Evolutionary conservation across 495 filamentous ascomycete genomes (phyloP).

Genomic region (Aspergillus asperescens): DNA sequence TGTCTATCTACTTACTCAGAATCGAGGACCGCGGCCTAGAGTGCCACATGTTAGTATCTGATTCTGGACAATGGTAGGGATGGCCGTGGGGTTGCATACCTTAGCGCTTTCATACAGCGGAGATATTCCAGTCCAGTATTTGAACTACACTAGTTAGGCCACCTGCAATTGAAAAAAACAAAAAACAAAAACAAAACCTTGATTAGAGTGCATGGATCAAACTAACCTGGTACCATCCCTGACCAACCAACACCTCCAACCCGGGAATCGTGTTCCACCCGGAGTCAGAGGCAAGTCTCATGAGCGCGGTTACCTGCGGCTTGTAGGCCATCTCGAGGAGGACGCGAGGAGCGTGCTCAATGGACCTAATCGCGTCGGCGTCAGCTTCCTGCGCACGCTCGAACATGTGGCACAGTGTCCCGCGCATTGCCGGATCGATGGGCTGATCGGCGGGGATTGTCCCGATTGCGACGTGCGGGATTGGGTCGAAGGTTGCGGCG

Average conservation of each 20-base stretch:
- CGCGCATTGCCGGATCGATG: conserved; percentile 66
- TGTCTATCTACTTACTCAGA: not conserved
- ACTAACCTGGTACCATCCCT: conserved; percentile 67
- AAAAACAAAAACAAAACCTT: not conserved
- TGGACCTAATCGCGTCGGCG: conserved; percentile 25
- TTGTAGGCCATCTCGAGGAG: conserved; percentile 97
- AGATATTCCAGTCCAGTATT: conserved; percentile 72
- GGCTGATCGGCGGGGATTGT: conserved; percentile 88
- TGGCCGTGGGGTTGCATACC: conserved; percentile 14
- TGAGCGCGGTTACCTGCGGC: conserved; percentile 74
- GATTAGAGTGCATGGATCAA: not conserved
- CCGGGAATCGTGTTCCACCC: conserved; percentile 88
- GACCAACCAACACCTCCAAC: conserved; percentile 82
- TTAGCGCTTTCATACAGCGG: conserved; percentile 63
- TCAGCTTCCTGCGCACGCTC: conserved; percentile 42
- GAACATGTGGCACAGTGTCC: conserved; percentile 62
- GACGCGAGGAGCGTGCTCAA: conserved; percentile 45
- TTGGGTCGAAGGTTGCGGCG: conserved; percentile 40
- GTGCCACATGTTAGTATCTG: not conserved
- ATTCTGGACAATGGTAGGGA: not conserved
- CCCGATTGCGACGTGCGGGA: conserved; percentile 73
- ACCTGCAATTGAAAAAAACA: not conserved
- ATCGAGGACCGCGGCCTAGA: conserved; percentile 10
- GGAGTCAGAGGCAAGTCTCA: conserved; percentile 71
- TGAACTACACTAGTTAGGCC: conserved; percentile 49